Conservation (phyloP, 768 basidiomycete genomes). For the Nidula microcarpa region DNA sequence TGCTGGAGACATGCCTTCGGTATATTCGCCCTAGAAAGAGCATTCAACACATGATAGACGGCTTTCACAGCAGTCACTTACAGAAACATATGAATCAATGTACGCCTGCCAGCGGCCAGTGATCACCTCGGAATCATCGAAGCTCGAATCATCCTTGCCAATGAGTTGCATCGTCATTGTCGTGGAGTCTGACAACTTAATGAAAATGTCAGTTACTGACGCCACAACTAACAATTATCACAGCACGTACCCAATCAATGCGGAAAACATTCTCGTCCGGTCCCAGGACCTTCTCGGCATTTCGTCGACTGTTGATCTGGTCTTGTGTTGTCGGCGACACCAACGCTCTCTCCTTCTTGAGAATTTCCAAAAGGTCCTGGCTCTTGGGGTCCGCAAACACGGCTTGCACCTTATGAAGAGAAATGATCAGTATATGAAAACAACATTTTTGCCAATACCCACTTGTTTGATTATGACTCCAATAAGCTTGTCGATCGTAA, state of each 20-base stretch:
- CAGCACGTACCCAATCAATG: constrained; percentile 67
- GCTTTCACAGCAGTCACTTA: constrained; percentile 21
- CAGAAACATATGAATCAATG: constrained; percentile 72
- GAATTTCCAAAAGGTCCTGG: constrained; percentile 66
- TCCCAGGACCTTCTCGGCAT: constrained; percentile 66
- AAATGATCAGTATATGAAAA: no score
- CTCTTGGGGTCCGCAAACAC: constrained; percentile 66
- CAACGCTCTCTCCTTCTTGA: constrained; percentile 66
- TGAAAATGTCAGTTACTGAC: neutral
- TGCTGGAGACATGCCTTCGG: constrained; percentile 45
- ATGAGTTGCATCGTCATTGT: constrained; percentile 71
- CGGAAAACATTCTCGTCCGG: constrained; percentile 79
- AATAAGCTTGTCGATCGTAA: constrained; percentile 91
- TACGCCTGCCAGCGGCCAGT: constrained; percentile 80
- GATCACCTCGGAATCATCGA: constrained; percentile 73
- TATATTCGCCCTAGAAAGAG: constrained; percentile 47
- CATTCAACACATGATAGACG: neutral
- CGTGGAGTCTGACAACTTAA: constrained; percentile 61
- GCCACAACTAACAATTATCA: neutral
- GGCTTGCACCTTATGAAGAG: constrained; percentile 48
- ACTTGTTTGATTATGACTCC: constrained; percentile 90
- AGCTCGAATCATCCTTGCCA: constrained; percentile 74
- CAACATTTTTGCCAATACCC: constrained; percentile 6
- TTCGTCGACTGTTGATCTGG: constrained; percentile 61
- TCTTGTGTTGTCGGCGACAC: constrained; percentile 65